Evolutionary conservation across 352 stramenopile species (phyloP).

Genomic region (Aphanomyces stellatus): DNA sequence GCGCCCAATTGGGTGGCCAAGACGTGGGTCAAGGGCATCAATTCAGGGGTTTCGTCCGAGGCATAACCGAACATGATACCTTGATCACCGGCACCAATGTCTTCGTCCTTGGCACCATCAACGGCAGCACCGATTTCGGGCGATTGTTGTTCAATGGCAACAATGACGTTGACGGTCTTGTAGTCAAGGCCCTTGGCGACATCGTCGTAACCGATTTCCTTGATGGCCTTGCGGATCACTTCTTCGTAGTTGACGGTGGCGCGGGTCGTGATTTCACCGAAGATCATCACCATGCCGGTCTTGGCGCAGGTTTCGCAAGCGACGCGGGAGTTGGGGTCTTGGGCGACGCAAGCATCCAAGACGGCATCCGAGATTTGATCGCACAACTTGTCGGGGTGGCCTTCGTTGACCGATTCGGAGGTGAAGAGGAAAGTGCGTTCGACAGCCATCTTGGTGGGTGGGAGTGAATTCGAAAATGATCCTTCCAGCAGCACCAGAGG

Average conservation of each 20-base stretch:
- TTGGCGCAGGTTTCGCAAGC: conserved; percentile 99
- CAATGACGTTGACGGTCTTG: conserved; percentile 99
- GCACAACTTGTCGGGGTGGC: conserved; percentile 98
- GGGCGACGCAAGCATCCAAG: conserved; percentile 96
- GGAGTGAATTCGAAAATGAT: conserved; percentile 56
- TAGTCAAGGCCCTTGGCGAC: conserved; percentile 99
- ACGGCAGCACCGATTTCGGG: conserved; percentile 99
- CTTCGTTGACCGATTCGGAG: conserved; percentile 99
- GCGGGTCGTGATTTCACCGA: conserved; percentile 99
- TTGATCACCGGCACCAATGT: conserved; percentile 98
- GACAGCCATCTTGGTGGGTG: conserved; percentile 31
- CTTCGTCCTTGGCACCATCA: conserved; percentile 93
- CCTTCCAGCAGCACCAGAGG: neutral
- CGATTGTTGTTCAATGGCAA: conserved; percentile 99
- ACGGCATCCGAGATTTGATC: conserved; percentile 99
- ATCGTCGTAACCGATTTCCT: conserved; percentile 99
- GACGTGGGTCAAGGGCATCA: conserved; percentile 98
- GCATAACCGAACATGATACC: conserved; percentile 90
- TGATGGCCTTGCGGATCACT: conserved; percentile 97
- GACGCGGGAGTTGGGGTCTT: conserved; percentile 97
- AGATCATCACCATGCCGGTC: conserved; percentile 99
- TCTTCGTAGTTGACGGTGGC: conserved; percentile 99
- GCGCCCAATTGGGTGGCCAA: conserved; percentile 95
- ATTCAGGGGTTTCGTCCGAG: conserved; percentile 46
- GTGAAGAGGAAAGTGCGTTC: conserved; percentile 93